phyloP scores from a whole-genome alignment of 495 filamentous ascomycete species.

The Penicillium taxi region DNA sequence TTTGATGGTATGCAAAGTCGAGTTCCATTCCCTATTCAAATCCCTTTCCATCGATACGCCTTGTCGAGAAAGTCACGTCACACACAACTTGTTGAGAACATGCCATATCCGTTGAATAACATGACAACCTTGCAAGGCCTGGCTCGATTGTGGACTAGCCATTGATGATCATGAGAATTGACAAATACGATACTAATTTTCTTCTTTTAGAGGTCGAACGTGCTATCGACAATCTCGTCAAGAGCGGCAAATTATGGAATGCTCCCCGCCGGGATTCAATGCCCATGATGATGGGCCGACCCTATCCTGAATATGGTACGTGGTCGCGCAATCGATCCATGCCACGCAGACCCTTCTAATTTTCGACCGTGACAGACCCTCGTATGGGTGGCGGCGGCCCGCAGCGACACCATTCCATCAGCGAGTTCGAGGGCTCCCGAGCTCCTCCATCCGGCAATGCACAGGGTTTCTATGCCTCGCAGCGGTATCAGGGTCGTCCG shows the following conservation, averaged over 20 bases:
- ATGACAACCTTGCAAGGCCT: too few species aligned
- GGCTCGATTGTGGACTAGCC: too few species aligned
- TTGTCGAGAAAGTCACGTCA: too few species aligned
- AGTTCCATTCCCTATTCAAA: slow-evolving; percentile 4
- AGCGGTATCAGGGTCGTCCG: slow-evolving; percentile 84
- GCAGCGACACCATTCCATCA: slow-evolving; percentile 73
- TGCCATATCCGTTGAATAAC: too few species aligned
- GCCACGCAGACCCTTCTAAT: slow-evolving; percentile 18
- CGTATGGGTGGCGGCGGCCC: slow-evolving; percentile 35
- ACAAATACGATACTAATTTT: too few species aligned
- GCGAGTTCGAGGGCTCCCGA: slow-evolving; percentile 74
- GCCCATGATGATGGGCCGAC: slow-evolving; percentile 59
- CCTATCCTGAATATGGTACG: slow-evolving; percentile 53
- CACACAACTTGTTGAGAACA: too few species aligned
- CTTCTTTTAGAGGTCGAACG: slow-evolving; percentile 95
- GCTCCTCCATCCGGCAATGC: slow-evolving; percentile 70
- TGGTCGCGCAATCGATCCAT: slow-evolving; percentile 10
- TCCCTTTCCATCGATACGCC: too few species aligned
- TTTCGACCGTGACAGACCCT: slow-evolving; percentile 34
- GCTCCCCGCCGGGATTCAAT: slow-evolving; percentile 79
- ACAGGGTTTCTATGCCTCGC: slow-evolving; percentile 88
- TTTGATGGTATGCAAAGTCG: slow-evolving; percentile 66
- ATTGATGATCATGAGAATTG: too few species aligned
- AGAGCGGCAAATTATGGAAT: slow-evolving; percentile 88
- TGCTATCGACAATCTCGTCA: slow-evolving; percentile 88